Conservation (phyloP, 2,329 filamentous ascomycete species). For the Phialophora macrospora region DNA sequence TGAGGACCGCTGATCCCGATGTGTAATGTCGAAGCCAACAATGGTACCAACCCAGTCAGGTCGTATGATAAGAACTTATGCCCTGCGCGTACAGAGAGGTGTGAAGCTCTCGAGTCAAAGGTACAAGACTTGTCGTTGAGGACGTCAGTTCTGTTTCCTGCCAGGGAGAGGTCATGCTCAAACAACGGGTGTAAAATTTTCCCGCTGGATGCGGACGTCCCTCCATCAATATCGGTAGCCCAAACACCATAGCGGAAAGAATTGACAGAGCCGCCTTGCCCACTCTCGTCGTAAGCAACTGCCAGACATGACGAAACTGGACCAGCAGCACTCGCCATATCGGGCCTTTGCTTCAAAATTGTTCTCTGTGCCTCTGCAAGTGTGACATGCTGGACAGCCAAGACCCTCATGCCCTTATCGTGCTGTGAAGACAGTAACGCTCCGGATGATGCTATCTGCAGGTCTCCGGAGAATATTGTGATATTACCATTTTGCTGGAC, state of each 20-base stretch:
- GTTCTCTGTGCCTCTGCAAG: constrained; percentile 37
- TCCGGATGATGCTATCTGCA: constrained; percentile 15
- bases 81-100: constrained; percentile 27
- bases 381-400: constrained; percentile 35
- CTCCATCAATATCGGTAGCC: constrained; percentile 41
- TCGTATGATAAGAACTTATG: constrained; percentile 46
- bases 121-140: constrained; percentile 31
- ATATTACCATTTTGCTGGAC: constrained; percentile 53
- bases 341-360: constrained; percentile 39
- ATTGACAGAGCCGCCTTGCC: constrained; percentile 24
- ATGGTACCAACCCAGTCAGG: constrained; percentile 43
- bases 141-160: constrained; percentile 29
- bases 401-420: constrained; percentile 24
- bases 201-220: constrained; percentile 26
- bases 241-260: constrained; percentile 46
- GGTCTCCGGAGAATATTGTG: constrained; percentile 48
- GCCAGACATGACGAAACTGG: constrained; percentile 24
- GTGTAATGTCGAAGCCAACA: constrained; percentile 17
- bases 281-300: constrained; percentile 20
- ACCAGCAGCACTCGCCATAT: constrained; percentile 32
- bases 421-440: constrained; percentile 22
- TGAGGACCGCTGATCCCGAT: constrained; percentile 14
- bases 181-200: constrained; percentile 49
- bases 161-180: constrained; percentile 42
- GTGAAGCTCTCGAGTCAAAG: constrained; percentile 25